Percentiles rank a stretch among this genome's conserved stretches.
Evolutionary conservation across 176 grass and related monocot genomes (phyloP).

Genomic region (Oryza punctata): DNA sequence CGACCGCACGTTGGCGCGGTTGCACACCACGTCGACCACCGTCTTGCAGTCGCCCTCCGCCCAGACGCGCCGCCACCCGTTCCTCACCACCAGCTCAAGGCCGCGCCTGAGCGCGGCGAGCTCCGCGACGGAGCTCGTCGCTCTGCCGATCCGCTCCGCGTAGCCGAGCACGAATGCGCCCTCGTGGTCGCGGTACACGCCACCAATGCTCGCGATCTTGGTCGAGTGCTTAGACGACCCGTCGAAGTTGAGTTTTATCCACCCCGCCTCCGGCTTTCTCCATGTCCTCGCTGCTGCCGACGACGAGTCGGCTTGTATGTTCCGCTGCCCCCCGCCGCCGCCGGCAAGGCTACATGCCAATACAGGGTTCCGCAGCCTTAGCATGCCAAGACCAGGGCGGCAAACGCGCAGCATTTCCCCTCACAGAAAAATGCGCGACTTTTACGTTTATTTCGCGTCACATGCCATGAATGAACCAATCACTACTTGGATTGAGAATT

Average conservation of each 20-base stretch:
- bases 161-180: slow-evolving; percentile 38
- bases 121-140: slow-evolving; percentile 78
- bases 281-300: background rate
- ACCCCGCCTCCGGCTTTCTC: background rate
- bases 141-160: slow-evolving; percentile 63
- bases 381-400: slow-evolving; percentile 16
- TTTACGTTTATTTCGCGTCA: slow-evolving; percentile 8
- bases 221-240: background rate
- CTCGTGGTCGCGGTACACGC: background rate
- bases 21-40: slow-evolving; percentile 44
- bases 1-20: background rate
- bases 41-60: slow-evolving; percentile 65
- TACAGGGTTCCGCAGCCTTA: slow-evolving; percentile 17
- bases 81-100: slow-evolving; percentile 61
- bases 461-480: background rate
- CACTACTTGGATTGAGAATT: background rate
- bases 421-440: background rate
- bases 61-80: slow-evolving; percentile 59
- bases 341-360: background rate
- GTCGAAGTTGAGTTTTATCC: background rate
- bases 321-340: background rate
- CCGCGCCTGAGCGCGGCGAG: slow-evolving; percentile 69
- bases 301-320: background rate
- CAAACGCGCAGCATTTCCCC: slow-evolving; percentile 23
- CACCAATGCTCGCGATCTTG: background rate